These are phyloP conservation scores for Venturia oleaginea DNA, from an alignment of 2,329 filamentous ascomycete genomes.

Conservation along the genomic window DNA sequence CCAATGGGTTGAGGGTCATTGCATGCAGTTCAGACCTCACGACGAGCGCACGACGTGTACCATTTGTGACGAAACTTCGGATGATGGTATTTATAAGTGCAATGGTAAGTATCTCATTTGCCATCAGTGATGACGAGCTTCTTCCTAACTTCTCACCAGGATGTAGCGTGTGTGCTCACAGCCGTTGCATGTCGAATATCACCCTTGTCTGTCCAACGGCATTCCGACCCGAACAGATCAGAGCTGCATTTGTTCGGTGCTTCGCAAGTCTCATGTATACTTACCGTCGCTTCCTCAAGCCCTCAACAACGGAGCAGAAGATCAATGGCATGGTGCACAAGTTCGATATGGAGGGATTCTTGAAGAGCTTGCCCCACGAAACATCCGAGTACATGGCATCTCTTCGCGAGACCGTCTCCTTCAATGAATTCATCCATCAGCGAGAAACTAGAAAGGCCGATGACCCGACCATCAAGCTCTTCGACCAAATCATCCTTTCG, in stretches of 20 bases:
- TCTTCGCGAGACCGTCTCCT: constrained; percentile 58
- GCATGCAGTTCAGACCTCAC: constrained; percentile 55
- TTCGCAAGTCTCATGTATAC: constrained; percentile 62
- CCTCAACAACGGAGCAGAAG: constrained; percentile 51
- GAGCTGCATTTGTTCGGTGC: constrained; percentile 59
- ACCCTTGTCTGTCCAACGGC: constrained; percentile 46
- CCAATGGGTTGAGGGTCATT: constrained; percentile 80
- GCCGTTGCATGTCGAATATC: constrained; percentile 10
- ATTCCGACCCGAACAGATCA: constrained; percentile 57
- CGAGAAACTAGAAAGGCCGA: constrained; percentile 57
- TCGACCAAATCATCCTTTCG: constrained; percentile 75
- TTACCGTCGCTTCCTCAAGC: constrained; percentile 54
- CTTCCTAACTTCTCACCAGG: constrained; percentile 26
- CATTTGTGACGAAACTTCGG: constrained; percentile 66
- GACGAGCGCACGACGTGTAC: constrained; percentile 57
- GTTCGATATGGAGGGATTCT: constrained; percentile 59
- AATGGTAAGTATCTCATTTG: constrained; percentile 34
- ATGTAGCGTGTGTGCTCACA: constrained; percentile 42
- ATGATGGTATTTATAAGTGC: constrained; percentile 69
- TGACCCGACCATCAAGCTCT: constrained; percentile 61
- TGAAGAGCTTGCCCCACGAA: constrained; percentile 54
- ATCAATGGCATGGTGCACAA: constrained; percentile 53
- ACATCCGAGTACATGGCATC: constrained; percentile 55
- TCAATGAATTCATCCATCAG: constrained; percentile 80
- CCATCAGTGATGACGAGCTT: constrained; percentile 5